Base-by-base conservation (phyloP, 2,329 filamentous ascomycete species). In the Aspergillus neotritici region DNA sequence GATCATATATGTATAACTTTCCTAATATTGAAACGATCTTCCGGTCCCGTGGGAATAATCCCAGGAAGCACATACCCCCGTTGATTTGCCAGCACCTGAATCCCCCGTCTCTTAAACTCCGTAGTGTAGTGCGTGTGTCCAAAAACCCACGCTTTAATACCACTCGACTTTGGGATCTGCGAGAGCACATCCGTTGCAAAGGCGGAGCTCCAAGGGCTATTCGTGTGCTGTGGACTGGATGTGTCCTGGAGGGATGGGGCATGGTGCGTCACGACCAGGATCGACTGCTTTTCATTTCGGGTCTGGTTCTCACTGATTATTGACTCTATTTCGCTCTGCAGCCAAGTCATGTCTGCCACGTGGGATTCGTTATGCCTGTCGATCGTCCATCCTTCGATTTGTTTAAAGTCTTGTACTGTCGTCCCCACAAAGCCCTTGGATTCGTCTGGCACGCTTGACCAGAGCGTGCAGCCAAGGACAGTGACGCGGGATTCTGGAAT, bases 241-340 rank as follows among this genome's bases (percentile, higher is more conserved):
- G 75, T 73, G 5, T 67, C 68, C 34, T 68, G 48, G 0, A 75
- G 50, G n/a, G 65, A 73, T 1, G 79, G 78, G 2, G 78, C 76
- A 52, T 82, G 78, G 41, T 82, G 77, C 0, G 77, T 82, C 0
- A 74, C 69, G 0, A 82, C 68, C 0, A 82, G 45, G 5, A 80
- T 50, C 28, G 48, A 25, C 5, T 25, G 21, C 9, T 21, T 25
- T 6, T 6, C 3, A 25, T 25, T 8, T 25, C 6, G 21, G 7
- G 21, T 38, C 16, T 31, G 5, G 9, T 52, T 45, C 13, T 43
- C 46, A 3, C 25, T 34, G 1, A 62, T 46, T 10, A 58, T 54
- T 4, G 34, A 35, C 4, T 48, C 11, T 10, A 72, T 61, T 48
- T 73, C 65, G 11, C 46, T 52, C 16, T 56, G 62, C 10, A 83